Conservation (phyloP, 805 yeast genomes). For the Vanderwaltozyma verrucispora region DNA sequence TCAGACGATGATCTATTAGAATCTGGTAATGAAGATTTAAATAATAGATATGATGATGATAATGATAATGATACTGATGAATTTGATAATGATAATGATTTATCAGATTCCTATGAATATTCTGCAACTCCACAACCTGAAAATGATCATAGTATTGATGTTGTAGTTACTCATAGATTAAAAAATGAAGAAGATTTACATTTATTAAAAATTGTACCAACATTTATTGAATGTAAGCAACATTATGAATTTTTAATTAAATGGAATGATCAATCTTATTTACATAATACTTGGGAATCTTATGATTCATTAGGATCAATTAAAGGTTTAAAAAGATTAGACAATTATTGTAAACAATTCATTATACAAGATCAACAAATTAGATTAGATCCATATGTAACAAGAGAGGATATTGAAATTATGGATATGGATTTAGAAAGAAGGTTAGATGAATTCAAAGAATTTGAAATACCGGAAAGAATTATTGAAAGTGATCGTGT, state of each 20-base stretch:
- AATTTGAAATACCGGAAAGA: slow-evolving; percentile 78
- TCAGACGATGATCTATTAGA: slow-evolving; percentile 38
- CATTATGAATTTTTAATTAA: slow-evolving; percentile 59
- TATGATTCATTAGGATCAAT: slow-evolving; percentile 40
- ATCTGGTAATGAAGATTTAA: slow-evolving; percentile 15
- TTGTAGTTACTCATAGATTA: slow-evolving; percentile 21
- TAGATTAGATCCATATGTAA: slow-evolving; percentile 66
- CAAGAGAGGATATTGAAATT: slow-evolving; percentile 84
- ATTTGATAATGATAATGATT: slow-evolving; percentile 11
- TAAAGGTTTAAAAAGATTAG: slow-evolving; percentile 78
- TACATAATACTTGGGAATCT: slow-evolving; percentile 91
- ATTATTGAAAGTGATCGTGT: slow-evolving; percentile 78
- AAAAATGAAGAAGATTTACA: slow-evolving; percentile 17
- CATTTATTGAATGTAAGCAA: slow-evolving; percentile 44
- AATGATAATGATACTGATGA: slow-evolving; percentile 18
- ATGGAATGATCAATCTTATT: slow-evolving; percentile 81
- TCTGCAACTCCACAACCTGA: slow-evolving; percentile 29
- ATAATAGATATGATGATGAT: slow-evolving; percentile 23
- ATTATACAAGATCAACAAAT: slow-evolving; percentile 65
- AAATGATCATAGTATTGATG: slow-evolving; percentile 23
- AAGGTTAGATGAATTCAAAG: slow-evolving; percentile 68
- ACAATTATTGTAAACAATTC: slow-evolving; percentile 79
- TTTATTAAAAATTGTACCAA: slow-evolving; percentile 27
- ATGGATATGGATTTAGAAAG: slow-evolving; percentile 87
- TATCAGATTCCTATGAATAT: slow-evolving; percentile 10